Conservation (phyloP, 2,329 filamentous ascomycete genomes). For the Polychaeton citri region DNA sequence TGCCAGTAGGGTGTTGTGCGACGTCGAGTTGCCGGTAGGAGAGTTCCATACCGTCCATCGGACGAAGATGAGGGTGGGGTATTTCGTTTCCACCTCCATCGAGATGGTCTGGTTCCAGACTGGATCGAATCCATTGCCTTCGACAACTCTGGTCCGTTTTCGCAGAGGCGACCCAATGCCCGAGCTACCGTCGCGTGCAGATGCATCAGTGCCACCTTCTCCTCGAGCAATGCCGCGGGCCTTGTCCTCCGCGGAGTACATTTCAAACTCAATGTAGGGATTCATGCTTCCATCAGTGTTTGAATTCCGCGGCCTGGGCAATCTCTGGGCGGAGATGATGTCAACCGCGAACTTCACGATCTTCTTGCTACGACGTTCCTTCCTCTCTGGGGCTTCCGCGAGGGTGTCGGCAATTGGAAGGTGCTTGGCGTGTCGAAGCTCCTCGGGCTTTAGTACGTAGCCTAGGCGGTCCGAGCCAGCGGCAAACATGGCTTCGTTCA, state of each 20-base stretch:
- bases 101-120: conserved; percentile 68
- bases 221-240: conserved; percentile 57
- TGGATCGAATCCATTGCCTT: conserved; percentile 88
- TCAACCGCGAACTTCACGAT: conserved; percentile 75
- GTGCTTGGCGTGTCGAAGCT: conserved; percentile 55
- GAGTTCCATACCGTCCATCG: conserved; percentile 87
- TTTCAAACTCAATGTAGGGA: conserved; percentile 87
- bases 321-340: conserved; percentile 85
- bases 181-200: conserved; percentile 49
- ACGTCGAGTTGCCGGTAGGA: conserved; percentile 42
- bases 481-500: conserved; percentile 97
- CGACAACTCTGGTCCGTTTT: conserved; percentile 65
- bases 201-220: conserved; percentile 52
- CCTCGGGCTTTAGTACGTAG: conserved; percentile 85
- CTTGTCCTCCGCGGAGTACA: conserved; percentile 89
- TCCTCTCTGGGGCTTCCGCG: conserved; percentile 37
- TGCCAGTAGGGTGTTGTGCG: conserved; percentile 52
- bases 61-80: conserved; percentile 84
- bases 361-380: conserved; percentile 59
- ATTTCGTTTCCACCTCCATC: conserved; percentile 81
- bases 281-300: conserved; percentile 66
- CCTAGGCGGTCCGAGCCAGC: conserved; percentile 75
- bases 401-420: conserved; percentile 43
- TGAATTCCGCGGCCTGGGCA: conserved; percentile 68
- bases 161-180: conserved; percentile 61